Evolutionary conservation across 1,284 basidiomycete genomes (phyloP).

Genomic region (Athelia psychrophila): DNA sequence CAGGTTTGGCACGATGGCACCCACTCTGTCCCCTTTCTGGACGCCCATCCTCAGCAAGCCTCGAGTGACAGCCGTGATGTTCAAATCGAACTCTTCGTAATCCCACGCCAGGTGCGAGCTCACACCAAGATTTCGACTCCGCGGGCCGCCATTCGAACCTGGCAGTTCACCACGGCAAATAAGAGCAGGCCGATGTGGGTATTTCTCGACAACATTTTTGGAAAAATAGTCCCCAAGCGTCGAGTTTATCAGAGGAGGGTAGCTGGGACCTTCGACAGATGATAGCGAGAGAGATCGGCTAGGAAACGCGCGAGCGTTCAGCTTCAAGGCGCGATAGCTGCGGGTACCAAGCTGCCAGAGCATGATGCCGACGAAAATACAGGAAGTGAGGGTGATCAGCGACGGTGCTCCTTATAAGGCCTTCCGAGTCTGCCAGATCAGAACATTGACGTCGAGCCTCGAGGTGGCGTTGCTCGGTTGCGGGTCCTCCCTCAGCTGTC

Average conservation of each 20-base stretch:
- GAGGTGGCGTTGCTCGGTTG: too few relatives aligned
- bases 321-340: too few relatives aligned
- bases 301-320: too few relatives aligned
- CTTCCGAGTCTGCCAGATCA: too few relatives aligned
- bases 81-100: conserved; percentile 66
- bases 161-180: conserved; percentile 62
- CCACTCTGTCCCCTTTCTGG: conserved; percentile 75
- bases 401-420: too few relatives aligned
- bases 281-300: conserved; percentile 37
- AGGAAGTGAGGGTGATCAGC: too few relatives aligned
- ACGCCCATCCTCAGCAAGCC: conserved; percentile 74
- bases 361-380: too few relatives aligned
- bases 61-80: conserved; percentile 66
- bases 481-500: too few relatives aligned
- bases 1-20: conserved; percentile 80
- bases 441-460: too few relatives aligned
- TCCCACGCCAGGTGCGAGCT: conserved; percentile 67
- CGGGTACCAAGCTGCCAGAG: too few relatives aligned
- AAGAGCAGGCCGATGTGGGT: conserved; percentile 57
- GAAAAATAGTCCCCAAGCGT: conserved; percentile 68
- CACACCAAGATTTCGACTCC: conserved; percentile 43
- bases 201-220: conserved; percentile 47
- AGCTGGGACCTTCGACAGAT: conserved; percentile 52
- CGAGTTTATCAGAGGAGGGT: conserved; percentile 55
- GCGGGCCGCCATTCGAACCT: conserved; percentile 57